phyloP scores from a whole-genome alignment of 441 rosid species.

The Sinapis alba region DNA sequence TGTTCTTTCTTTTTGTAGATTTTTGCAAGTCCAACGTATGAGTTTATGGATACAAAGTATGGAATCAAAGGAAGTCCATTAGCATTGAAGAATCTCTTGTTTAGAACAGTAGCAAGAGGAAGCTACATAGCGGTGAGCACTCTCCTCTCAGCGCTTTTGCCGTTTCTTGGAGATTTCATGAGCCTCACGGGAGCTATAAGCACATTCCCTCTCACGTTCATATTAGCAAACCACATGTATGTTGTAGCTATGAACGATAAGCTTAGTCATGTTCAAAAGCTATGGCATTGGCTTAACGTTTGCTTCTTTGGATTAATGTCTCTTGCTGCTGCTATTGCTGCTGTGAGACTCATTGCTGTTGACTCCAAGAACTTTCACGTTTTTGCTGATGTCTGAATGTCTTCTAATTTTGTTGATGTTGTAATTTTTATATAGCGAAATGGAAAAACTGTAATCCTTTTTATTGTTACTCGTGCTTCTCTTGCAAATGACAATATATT shows the following conservation, averaged over 20 bases:
- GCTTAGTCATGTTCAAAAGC: constrained; percentile 48
- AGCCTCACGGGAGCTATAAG: constrained; percentile 89
- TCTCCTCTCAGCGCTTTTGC: constrained; percentile 76
- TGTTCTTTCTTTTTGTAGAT: constrained; percentile 46
- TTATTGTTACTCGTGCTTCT: background rate
- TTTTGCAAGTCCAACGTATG: constrained; percentile 90
- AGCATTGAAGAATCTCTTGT: constrained; percentile 56
- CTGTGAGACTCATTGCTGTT: constrained; percentile 73
- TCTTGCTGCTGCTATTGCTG: constrained; percentile 66
- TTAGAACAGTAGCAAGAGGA: constrained; percentile 75
- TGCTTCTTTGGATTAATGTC: constrained; percentile 65
- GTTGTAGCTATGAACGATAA: constrained; percentile 56
- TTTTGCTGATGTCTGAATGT: constrained; percentile 72
- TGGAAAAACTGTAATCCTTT: background rate
- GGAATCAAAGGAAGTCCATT: constrained; percentile 71
- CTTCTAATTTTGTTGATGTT: background rate
- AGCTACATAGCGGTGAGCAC: constrained; percentile 75
- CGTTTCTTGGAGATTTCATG: constrained; percentile 90
- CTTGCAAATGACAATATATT: background rate
- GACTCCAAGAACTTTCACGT: constrained; percentile 79
- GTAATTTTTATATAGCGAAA: background rate
- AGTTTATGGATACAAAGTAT: constrained; percentile 75
- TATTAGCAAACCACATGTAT: constrained; percentile 92
- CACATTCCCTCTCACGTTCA: constrained; percentile 86
- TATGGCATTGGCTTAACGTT: constrained; percentile 94